Conservation (phyloP, 768 basidiomycete genomes). For the Harrya chromipes region DNA sequence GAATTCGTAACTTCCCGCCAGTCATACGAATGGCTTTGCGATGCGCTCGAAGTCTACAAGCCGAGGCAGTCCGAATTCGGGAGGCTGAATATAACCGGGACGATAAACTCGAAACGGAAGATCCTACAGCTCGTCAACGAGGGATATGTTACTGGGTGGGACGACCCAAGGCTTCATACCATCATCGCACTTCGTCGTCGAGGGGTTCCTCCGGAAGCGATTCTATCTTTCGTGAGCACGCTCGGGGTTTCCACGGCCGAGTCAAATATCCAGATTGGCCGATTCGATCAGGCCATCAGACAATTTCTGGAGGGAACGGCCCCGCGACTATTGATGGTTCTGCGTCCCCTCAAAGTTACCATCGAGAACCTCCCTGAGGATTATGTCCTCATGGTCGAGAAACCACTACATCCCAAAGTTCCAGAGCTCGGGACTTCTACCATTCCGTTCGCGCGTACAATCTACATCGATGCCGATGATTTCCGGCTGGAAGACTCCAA, state of each 20-base stretch:
- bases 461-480: constrained; percentile 93
- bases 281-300: constrained; percentile 88
- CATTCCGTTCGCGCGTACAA: constrained; percentile 81
- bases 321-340: constrained; percentile 87
- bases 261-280: constrained; percentile 79
- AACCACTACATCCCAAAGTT: constrained; percentile 92
- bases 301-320: constrained; percentile 86
- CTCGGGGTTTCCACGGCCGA: constrained; percentile 90
- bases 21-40: constrained; percentile 99
- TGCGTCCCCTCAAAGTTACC: constrained; percentile 85
- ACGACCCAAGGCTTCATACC: constrained; percentile 96
- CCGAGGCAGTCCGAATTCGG: constrained; percentile 97
- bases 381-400: constrained; percentile 78
- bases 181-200: constrained; percentile 93
- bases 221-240: constrained; percentile 87
- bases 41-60: constrained; percentile 96
- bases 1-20: constrained; percentile 96
- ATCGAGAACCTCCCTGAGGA: constrained; percentile 91
- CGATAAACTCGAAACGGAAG: constrained; percentile 96
- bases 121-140: constrained; percentile 85
- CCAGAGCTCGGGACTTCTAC: constrained; percentile 78
- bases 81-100: constrained; percentile 87
- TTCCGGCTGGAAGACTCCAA: constrained; percentile 89
- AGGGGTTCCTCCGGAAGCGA: constrained; percentile 95
- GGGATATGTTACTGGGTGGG: constrained; percentile 87